Percentiles rank a stretch among this genome's conserved stretches.
Evolutionary conservation across 441 rosid species (phyloP).

Genomic region (Eutrema salsugineum): DNA sequence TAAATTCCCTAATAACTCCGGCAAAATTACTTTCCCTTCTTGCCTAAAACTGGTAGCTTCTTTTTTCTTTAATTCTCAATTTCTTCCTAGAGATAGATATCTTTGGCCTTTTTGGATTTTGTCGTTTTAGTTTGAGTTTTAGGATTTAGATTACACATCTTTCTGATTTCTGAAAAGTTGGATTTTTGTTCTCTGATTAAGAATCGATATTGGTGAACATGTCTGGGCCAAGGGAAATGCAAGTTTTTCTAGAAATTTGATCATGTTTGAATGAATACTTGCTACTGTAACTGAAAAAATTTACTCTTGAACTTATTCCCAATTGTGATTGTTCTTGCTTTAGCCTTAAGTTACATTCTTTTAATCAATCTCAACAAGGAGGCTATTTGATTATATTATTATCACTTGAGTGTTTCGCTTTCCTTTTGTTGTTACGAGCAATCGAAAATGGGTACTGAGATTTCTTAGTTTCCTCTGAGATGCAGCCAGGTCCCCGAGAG

Average conservation of each 20-base stretch:
- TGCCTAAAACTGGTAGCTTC: conserved; percentile 69
- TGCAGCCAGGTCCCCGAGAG: conserved; percentile 92
- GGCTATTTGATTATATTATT: neutral
- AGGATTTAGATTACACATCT: neutral
- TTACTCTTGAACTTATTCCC: no score
- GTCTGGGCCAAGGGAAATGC: neutral
- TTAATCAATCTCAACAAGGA: neutral
- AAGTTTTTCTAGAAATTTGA: neutral
- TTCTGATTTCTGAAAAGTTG: neutral
- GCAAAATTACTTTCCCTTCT: conserved; percentile 84
- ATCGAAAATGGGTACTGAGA: neutral
- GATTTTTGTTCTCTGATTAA: neutral
- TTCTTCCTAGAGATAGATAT: neutral
- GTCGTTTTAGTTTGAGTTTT: neutral
- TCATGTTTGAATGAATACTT: neutral
- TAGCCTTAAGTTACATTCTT: neutral
- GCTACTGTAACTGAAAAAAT: neutral
- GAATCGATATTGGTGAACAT: neutral
- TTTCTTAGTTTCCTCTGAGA: conserved; percentile 8
- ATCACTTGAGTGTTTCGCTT: neutral
- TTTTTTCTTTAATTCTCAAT: neutral
- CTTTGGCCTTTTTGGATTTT: neutral
- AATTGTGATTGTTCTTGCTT: neutral
- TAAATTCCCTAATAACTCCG: conserved; percentile 39
- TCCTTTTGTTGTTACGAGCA: neutral